Percentiles rank a stretch among this genome's conserved stretches.
Conservation (phyloP, 2,329 filamentous ascomycete species). For the Colletotrichum sp. region DNA sequence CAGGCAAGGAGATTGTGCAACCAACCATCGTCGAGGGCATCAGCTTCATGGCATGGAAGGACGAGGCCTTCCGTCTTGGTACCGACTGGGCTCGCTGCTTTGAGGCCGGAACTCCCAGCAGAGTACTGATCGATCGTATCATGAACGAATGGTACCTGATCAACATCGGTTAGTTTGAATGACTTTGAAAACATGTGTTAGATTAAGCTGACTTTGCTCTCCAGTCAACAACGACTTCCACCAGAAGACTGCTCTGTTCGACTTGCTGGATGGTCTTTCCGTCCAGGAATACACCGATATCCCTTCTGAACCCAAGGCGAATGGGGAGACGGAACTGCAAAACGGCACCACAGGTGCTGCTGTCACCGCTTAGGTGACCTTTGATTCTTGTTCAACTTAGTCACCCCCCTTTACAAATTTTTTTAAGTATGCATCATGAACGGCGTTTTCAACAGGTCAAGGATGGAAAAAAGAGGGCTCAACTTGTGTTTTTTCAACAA, state of each 20-base stretch:
- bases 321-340: conserved; percentile 19
- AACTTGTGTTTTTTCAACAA: conserved; percentile 30
- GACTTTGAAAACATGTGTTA: background rate
- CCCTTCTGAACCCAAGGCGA: conserved; percentile 30
- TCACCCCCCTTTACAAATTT: conserved; percentile 24
- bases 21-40: conserved; percentile 99
- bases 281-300: conserved; percentile 66
- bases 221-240: conserved; percentile 98
- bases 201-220: background rate
- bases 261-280: conserved; percentile 79
- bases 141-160: conserved; percentile 94
- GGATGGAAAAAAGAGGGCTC: conserved; percentile 22
- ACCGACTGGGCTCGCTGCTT: conserved; percentile 95
- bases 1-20: conserved; percentile 98
- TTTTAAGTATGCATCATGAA: conserved; percentile 25
- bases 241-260: conserved; percentile 79
- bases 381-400: conserved; percentile 22
- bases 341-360: conserved; percentile 18
- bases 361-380: conserved; percentile 19
- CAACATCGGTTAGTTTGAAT: conserved; percentile 78
- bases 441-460: conserved; percentile 23
- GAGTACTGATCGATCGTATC: conserved; percentile 78
- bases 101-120: conserved; percentile 75
- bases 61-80: conserved; percentile 93
- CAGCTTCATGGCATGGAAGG: conserved; percentile 98